Conservation (phyloP, 257 asterid genomes). For the Gentiana macrophylla region DNA sequence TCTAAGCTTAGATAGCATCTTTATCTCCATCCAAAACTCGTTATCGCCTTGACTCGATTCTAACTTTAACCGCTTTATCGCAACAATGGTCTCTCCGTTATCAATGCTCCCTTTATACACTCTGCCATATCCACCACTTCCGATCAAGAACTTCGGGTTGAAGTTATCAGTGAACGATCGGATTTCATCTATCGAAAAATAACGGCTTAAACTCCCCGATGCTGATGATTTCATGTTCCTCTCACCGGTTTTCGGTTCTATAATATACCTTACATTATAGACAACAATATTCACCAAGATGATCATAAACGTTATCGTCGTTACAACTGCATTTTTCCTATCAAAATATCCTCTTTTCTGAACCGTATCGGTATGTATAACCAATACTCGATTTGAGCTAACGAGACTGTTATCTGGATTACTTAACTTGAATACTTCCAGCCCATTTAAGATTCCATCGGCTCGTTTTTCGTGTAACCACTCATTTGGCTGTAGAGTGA, state of each 20-base stretch:
- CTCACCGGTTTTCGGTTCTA: conserved; percentile 24
- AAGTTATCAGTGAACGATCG: conserved; percentile 38
- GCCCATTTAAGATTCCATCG: conserved; percentile 27
- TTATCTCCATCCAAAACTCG: conserved; percentile 52
- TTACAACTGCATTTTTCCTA: conserved; percentile 17
- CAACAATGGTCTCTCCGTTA: conserved; percentile 36
- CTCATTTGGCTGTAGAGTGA: conserved; percentile 30
- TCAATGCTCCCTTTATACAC: conserved; percentile 56
- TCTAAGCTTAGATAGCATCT: conserved; percentile 47
- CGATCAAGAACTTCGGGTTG: conserved; percentile 33
- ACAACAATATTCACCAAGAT: conserved; percentile 31
- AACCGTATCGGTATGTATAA: conserved; percentile 6
- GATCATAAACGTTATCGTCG: conserved; percentile 24
- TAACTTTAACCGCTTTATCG: conserved; percentile 36
- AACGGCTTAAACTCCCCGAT: conserved; percentile 31
- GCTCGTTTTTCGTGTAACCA: conserved; percentile 9
- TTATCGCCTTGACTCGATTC: conserved; percentile 51
- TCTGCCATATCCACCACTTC: conserved; percentile 65
- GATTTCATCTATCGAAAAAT: conserved; percentile 52
- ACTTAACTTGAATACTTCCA: conserved; percentile 59
- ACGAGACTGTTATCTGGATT: conserved; percentile 63
- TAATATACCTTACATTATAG: conserved; percentile 29
- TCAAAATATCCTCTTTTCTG: conserved; percentile 13
- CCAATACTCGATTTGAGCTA: conserved; percentile 12
- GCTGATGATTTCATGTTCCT: conserved; percentile 18